Evolutionary conservation across 208 protist species (phyloP), one percentile per base, ranked within the genome.

Genomic region (Leptomonas pyrrhocoris): DNA sequence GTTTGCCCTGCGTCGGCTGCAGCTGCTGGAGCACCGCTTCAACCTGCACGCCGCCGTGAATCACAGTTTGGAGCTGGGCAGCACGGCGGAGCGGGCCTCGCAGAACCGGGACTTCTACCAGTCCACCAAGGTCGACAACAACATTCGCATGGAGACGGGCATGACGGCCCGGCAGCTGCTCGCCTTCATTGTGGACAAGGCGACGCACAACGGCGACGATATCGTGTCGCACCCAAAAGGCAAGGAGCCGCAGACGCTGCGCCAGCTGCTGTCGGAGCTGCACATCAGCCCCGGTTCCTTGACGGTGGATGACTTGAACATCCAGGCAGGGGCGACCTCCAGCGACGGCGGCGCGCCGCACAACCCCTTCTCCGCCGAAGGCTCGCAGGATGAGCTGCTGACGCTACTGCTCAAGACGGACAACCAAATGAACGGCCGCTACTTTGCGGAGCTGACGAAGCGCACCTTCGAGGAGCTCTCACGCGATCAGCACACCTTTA

Each of bases 321-420:
- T 98, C 61, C 88, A 98, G 66, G 95, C 92, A 1, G 92, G 98
- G 59, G 74, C 86, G 28, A 89, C 94, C 34, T 96, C 66, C 45
- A 70, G 71, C 27, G 49, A 64, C 64, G 60, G 64, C 50, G 72
- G 62, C 2, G 77, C 73, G 34, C 98, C 97, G 68, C 96, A 98
- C 75, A 93, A 93, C 59, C 98, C 98, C 2, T 73, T 73, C 19
- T 34, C 53, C 15, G 4, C 31, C 2, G 62, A 74, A 23, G 70
- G 95, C 40, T 90, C 93, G n/a, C 80, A 94, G 45, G 90, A 90
- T 43, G 85, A 92, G 61, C 83, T 99, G 19, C 85, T 98, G 31
- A 97, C 96, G 46, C 90, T 99, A 43, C 98, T 99, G 73, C 86
- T 99, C 43, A 99, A 99, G 77, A 99, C 98, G 1, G 95, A 99